Evolutionary conservation across 257 asterid species (phyloP).

Genomic region (Cordia subcordata): DNA sequence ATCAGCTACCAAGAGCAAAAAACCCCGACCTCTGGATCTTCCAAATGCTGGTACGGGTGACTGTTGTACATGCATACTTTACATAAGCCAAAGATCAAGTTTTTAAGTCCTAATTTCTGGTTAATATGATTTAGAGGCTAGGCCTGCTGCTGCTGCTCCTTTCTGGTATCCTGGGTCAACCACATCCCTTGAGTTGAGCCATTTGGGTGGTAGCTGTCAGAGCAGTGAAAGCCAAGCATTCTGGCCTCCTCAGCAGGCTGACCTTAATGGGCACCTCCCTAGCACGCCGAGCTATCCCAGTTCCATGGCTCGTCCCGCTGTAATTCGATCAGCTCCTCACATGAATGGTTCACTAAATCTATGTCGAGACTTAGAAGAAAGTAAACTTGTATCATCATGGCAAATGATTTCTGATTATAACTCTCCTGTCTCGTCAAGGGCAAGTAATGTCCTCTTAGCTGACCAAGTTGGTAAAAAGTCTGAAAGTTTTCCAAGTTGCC

Average conservation of each 20-base stretch:
- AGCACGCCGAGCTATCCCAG: neutral
- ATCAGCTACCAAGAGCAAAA: constrained; percentile 42
- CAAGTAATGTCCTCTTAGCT: constrained; percentile 23
- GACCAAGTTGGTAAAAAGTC: constrained; percentile 38
- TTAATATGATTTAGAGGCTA: constrained; percentile 29
- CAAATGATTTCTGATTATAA: constrained; percentile 28
- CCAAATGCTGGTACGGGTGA: constrained; percentile 40
- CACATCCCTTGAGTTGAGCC: constrained; percentile 33
- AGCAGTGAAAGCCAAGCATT: constrained; percentile 32
- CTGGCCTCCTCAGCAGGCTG: constrained; percentile 47
- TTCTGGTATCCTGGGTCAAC: constrained; percentile 37
- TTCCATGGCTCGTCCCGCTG: constrained; percentile 23
- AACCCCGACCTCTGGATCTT: constrained; percentile 62
- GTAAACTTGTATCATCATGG: constrained; percentile 21
- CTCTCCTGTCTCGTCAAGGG: constrained; percentile 47
- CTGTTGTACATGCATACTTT: constrained; percentile 7
- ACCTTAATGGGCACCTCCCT: constrained; percentile 8
- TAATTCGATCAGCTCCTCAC: constrained; percentile 29
- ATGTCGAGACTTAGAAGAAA: constrained; percentile 42
- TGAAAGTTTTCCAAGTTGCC: constrained; percentile 40
- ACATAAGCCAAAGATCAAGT: neutral
- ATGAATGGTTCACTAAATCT: constrained; percentile 34
- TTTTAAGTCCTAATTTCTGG: constrained; percentile 10
- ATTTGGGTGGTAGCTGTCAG: constrained; percentile 19
- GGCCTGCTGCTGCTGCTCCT: constrained; percentile 31